Evolutionary conservation across 495 filamentous ascomycete genomes (phyloP), one percentile per base, ranked within the genome.

Genomic region (Penicillium soppii): DNA sequence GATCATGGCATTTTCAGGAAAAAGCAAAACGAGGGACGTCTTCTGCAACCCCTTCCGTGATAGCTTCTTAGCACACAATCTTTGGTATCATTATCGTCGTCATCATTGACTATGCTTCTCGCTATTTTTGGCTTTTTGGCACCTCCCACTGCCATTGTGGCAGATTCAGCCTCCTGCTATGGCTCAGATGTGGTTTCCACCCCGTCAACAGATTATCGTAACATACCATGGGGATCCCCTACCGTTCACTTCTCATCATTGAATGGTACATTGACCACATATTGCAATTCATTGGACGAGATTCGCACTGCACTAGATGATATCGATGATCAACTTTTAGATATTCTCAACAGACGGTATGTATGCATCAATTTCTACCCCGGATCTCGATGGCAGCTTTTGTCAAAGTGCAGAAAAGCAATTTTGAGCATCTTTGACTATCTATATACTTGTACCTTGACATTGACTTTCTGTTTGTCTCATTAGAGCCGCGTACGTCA

Each of bases 191-290:
- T 44, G 20, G 22, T 12, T 4, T 35, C 27, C 5, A 6, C 30
- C 1, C 48, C 48, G 12, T 52, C 48, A 19, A 26, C 48, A 1
- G 48, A 52, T 10, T n/a, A 52, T 16, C 48, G 48, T 15, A 15
- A 21, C 4, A 23, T 32, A n/a, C 42, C 41, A 21, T 52, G 40
- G 40, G 40, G 48, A 5, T 36, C 22, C 6, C 48, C 48, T 4
- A 44, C 39, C 29, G 40, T 52, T n/a, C 41, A 46, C 19, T 52
- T 52, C 19, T 52, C 48, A 7, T 38, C 40, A 5, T 26, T 46
- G 22, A 46, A 40, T 20, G 50, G 50, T 4, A 52, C 33, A 1
- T 12, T 37, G 1, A 45, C 50, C 7, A 40, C 42, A 2, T 52
- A 42, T 19, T 52, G 42, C 26, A 17, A 46, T 16, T 46, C 50